Conservation (phyloP, 2,329 filamentous ascomycete species). For the Trichoderma brevicompactum region DNA sequence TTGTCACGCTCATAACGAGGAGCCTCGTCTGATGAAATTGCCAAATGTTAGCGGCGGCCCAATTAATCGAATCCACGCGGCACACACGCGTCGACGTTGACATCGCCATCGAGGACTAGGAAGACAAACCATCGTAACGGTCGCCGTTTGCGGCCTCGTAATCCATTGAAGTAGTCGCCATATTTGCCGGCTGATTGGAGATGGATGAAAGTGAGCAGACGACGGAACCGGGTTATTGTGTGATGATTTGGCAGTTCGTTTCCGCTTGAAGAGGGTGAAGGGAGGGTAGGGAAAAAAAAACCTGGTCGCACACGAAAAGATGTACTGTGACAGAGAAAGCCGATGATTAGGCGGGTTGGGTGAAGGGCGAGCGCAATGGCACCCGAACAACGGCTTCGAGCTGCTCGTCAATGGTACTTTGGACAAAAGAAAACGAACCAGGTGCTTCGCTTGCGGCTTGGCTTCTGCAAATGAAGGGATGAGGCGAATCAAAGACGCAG, state of each 20-base stretch:
- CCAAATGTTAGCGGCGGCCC: neutral
- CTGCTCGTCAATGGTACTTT: neutral
- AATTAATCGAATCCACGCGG: slow-evolving; percentile 17
- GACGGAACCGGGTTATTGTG: slow-evolving; percentile 15
- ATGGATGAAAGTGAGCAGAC: slow-evolving; percentile 28
- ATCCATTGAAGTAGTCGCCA: slow-evolving; percentile 71
- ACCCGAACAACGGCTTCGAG: neutral
- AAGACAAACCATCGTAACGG: slow-evolving; percentile 64
- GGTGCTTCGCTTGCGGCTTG: slow-evolving; percentile 8
- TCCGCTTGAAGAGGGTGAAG: slow-evolving; percentile 19
- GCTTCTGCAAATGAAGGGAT: slow-evolving; percentile 10
- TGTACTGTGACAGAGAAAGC: slow-evolving; percentile 34
- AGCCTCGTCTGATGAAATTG: slow-evolving; percentile 56
- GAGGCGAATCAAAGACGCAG: neutral
- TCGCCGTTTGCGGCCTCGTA: slow-evolving; percentile 71
- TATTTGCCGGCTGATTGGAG: slow-evolving; percentile 39
- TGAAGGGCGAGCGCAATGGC: slow-evolving; percentile 31
- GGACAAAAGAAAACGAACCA: neutral
- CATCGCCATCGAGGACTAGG: slow-evolving; percentile 19
- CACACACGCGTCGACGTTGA: slow-evolving; percentile 26
- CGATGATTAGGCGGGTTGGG: slow-evolving; percentile 36
- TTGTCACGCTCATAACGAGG: slow-evolving; percentile 70
- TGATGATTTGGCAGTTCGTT: slow-evolving; percentile 24
- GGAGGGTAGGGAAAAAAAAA: slow-evolving; percentile 27
- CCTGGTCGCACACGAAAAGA: slow-evolving; percentile 26